Percentiles rank a stretch among this genome's conserved stretches.
Evolutionary conservation across 78 protist species (phyloP).

Genomic region (Salpingoeca rosetta): DNA sequence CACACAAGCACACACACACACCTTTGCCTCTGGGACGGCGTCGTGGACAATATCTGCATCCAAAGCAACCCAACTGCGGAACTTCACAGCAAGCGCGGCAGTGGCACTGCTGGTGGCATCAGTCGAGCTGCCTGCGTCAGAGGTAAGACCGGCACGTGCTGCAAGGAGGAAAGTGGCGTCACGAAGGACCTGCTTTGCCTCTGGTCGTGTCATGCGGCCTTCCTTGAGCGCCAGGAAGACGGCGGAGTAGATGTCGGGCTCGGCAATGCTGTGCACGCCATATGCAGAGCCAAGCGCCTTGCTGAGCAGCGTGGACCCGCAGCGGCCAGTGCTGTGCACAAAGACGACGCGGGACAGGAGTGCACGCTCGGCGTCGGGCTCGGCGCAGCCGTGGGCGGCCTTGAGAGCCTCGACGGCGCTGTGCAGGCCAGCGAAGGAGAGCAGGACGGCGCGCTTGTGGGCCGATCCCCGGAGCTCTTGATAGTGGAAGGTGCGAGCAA

Average conservation of each 20-base stretch:
- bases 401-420: no score
- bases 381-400: no score
- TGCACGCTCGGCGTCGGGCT: no score
- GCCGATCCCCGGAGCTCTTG: no score
- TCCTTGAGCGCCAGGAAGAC: not conserved
- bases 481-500: no score
- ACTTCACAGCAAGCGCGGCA: not conserved
- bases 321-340: not conserved
- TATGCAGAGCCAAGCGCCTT: not conserved
- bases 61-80: not conserved
- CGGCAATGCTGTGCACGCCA: not conserved
- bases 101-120: not conserved
- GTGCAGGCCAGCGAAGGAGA: no score
- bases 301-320: not conserved
- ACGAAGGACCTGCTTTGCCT: not conserved
- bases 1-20: not conserved
- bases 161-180: not conserved
- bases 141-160: no score
- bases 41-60: not conserved
- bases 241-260: not conserved
- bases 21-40: not conserved
- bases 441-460: no score
- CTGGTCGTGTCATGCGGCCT: not conserved
- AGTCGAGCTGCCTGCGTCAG: no score
- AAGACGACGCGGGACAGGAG: not conserved